A percentile compares a stretch with the other conserved stretches of the same genome.
phyloP scores from a whole-genome alignment of 1,284 basidiomycete genomes.

The Fistulinella cinereoalba region DNA sequence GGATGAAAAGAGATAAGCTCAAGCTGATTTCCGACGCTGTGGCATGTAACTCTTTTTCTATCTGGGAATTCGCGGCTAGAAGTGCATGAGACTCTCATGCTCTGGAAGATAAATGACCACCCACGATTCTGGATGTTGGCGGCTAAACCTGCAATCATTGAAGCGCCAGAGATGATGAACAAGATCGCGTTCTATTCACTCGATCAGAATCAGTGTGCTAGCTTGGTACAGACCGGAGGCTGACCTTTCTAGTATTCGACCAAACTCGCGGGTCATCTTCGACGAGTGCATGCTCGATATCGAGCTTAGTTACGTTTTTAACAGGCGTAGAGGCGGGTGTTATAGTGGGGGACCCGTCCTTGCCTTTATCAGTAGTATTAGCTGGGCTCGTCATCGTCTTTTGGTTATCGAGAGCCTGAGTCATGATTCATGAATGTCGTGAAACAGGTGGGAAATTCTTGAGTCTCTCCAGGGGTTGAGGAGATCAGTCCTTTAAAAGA shows the following conservation, averaged over 20 bases:
- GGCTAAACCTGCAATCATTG: slow-evolving; percentile 71
- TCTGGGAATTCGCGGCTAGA: slow-evolving; percentile 68
- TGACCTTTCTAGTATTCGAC: slow-evolving; percentile 62
- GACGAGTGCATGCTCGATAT: slow-evolving; percentile 38
- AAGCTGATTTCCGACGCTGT: slow-evolving; percentile 69
- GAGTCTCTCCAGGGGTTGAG: too few relatives aligned
- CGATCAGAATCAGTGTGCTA: too few relatives aligned
- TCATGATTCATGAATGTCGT: too few relatives aligned
- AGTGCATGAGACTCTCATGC: background rate
- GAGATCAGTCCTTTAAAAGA: too few relatives aligned
- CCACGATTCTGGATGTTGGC: slow-evolving; percentile 69
- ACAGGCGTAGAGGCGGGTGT: too few relatives aligned
- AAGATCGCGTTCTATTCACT: too few relatives aligned
- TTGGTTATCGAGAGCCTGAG: too few relatives aligned
- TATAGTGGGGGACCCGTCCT: too few relatives aligned
- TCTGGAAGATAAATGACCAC: slow-evolving; percentile 15
- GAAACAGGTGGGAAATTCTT: too few relatives aligned
- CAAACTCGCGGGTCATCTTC: slow-evolving; percentile 77
- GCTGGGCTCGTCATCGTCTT: too few relatives aligned
- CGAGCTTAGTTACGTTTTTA: too few relatives aligned
- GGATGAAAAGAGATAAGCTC: slow-evolving; percentile 75
- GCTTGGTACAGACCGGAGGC: background rate
- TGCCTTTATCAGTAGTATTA: too few relatives aligned
- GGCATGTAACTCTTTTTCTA: slow-evolving; percentile 66
- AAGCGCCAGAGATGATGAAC: slow-evolving; percentile 55